Conservation (phyloP, 1,284 basidiomycete genomes). For the Mycocalia duriaeana region DNA sequence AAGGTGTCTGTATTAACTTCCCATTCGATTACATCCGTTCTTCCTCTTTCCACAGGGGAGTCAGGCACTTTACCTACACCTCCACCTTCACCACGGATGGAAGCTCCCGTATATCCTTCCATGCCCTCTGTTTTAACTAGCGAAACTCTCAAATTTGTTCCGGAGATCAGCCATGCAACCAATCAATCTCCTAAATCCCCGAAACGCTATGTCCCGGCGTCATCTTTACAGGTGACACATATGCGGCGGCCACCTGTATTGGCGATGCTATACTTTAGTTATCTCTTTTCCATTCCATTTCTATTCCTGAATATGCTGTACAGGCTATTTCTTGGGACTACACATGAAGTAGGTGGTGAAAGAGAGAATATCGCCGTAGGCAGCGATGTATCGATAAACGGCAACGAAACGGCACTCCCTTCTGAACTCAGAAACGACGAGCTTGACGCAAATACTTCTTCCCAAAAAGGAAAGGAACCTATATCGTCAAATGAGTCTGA, state of each 20-base stretch:
- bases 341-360: neutral
- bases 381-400: neutral
- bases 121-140: neutral
- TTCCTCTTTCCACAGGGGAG: slow-evolving; percentile 5
- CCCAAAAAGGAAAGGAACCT: neutral
- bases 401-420: neutral
- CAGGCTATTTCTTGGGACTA: neutral
- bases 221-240: neutral
- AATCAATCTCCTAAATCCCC: neutral
- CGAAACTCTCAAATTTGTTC: neutral
- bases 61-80: slow-evolving; percentile 25
- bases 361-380: neutral
- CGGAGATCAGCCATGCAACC: neutral
- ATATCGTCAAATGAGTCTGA: neutral
- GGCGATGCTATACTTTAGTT: neutral
- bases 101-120: neutral
- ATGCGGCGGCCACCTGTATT: neutral
- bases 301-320: neutral
- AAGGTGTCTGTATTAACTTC: too few relatives aligned
- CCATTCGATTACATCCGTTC: too few relatives aligned
- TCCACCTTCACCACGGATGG: slow-evolving; percentile 25
- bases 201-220: neutral
- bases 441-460: neutral
- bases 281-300: neutral
- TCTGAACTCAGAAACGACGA: neutral